Percentiles rank a stretch among this genome's conserved stretches.
These are phyloP conservation scores for Firmiana major DNA, from an alignment of 345 rosid species.

Conservation along the genomic window DNA sequence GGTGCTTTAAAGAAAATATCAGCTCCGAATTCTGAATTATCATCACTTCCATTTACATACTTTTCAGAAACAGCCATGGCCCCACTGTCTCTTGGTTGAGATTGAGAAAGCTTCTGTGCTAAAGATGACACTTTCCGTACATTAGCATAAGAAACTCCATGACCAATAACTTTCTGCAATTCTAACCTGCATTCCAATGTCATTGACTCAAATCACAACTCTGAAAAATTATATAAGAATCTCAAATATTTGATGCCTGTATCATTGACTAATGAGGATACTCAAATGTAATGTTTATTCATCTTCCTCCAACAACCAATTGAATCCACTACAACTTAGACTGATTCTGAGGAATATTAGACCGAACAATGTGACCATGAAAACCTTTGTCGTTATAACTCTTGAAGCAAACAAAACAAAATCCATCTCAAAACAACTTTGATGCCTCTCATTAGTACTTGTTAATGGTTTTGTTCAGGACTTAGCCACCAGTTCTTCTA, in stretches of 20 bases:
- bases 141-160: slow-evolving; percentile 43
- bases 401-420: not conserved
- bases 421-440: not conserved
- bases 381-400: not conserved
- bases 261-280: not conserved
- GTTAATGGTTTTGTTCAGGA: not conserved
- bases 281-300: not conserved
- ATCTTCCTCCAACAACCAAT: not conserved
- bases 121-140: slow-evolving; percentile 53
- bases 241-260: not conserved
- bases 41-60: slow-evolving; percentile 33
- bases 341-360: not conserved
- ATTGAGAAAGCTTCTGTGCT: slow-evolving; percentile 47
- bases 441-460: not conserved
- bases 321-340: not conserved
- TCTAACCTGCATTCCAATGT: slow-evolving; percentile 49
- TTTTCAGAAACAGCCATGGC: slow-evolving; percentile 30
- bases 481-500: not conserved
- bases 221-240: not conserved
- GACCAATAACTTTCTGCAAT: slow-evolving; percentile 72
- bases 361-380: not conserved
- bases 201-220: slow-evolving; percentile 1
- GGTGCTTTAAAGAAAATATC: slow-evolving; percentile 74
- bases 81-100: slow-evolving; percentile 49
- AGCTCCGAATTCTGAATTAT: slow-evolving; percentile 67